These are phyloP conservation scores for Ophiostoma piceae DNA, from an alignment of 2,329 filamentous ascomycete species.

Conservation along the genomic window DNA sequence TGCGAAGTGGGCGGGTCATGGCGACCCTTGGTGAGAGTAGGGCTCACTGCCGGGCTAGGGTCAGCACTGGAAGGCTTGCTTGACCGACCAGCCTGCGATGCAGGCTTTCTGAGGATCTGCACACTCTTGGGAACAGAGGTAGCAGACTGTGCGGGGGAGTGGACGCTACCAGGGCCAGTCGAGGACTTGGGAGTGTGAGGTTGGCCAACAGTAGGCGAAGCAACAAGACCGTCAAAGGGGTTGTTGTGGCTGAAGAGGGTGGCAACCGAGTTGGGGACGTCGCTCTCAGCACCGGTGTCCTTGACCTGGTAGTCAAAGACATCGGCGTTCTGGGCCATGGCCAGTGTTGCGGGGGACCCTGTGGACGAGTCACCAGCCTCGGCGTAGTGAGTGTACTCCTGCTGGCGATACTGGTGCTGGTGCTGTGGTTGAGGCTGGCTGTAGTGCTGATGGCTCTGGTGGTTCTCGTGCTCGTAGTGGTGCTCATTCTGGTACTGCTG, in stretches of 20 bases:
- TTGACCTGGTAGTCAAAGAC: constrained; percentile 25
- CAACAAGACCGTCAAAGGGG: constrained; percentile 40
- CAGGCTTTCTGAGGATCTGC: constrained; percentile 50
- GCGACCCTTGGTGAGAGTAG: constrained; percentile 26
- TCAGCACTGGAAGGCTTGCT: constrained; percentile 40
- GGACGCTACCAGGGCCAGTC: constrained; percentile 30
- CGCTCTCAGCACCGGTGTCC: constrained; percentile 27
- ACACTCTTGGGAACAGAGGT: constrained; percentile 35
- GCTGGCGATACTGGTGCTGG: constrained; percentile 24
- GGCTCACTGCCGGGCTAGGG: constrained; percentile 42
- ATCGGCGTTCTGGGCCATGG: constrained; percentile 17
- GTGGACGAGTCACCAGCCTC: constrained; percentile 15
- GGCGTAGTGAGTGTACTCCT: constrained; percentile 12
- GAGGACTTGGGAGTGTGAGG: constrained; percentile 41
- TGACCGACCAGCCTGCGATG: constrained; percentile 40
- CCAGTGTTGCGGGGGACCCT: constrained; percentile 20
- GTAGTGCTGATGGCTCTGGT: constrained; percentile 24
- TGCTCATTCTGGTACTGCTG: background rate
- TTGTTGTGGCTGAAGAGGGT: constrained; percentile 37
- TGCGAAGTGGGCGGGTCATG: constrained; percentile 12
- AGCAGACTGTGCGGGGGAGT: constrained; percentile 30
- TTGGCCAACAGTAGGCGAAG: constrained; percentile 40
- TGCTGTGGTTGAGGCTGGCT: constrained; percentile 20
- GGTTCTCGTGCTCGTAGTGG: constrained; percentile 23
- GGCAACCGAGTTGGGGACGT: constrained; percentile 30